Evolutionary conservation across 2,329 filamentous ascomycete genomes (phyloP), one percentile per base, ranked within the genome.

Genomic region (Ophiostoma angusticollis): DNA sequence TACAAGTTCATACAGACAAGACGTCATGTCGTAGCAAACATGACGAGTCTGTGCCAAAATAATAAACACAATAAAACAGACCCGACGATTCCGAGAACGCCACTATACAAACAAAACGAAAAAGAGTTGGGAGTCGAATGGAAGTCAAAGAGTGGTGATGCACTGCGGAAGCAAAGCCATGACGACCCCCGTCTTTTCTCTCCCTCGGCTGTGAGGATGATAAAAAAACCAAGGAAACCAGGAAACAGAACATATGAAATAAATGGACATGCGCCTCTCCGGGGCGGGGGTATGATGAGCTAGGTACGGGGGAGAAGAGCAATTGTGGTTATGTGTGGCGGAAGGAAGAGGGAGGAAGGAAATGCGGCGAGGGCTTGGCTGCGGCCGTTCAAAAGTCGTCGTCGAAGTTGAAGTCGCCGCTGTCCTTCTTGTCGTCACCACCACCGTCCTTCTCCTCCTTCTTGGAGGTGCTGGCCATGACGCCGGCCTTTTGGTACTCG

Each of bases 401-500:
- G 51, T 96, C 87, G 54, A 98, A 96, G 60, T 65, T 72, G 67
- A 98, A 93, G 66, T 89, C 85, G 47, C 84, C 83, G 27, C 72
- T 72, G 47, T 76, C 75, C 54, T 70, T 68, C 47, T 76, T 62
- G 36, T 61, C 52, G 17, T 54, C 61, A 33, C 59, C 49, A 14
- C 55, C 52, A 33, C 59, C 49, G 16, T 56, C 52, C 6, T 58
- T 60, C 9, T 68, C 60, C 16, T 71, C 65, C 47, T 61, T 50
- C 60, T 81, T 79, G 69, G 86, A 86, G 52, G 80, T 83, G 67
- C 83, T 87, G 55, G 80, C 80, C 85, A 98, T 93, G 62, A 98
- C 89, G 70, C 91, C 91, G 27, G 91, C 87, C 75, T 98, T 98
- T 68, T 98, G 91, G 76, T 98, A 98, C 58, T 98, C 91, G 60